Evolutionary conservation across 495 filamentous ascomycete species (phyloP), one percentile per base, ranked within the genome.

Genomic region (Aspergillus funiculosus): DNA sequence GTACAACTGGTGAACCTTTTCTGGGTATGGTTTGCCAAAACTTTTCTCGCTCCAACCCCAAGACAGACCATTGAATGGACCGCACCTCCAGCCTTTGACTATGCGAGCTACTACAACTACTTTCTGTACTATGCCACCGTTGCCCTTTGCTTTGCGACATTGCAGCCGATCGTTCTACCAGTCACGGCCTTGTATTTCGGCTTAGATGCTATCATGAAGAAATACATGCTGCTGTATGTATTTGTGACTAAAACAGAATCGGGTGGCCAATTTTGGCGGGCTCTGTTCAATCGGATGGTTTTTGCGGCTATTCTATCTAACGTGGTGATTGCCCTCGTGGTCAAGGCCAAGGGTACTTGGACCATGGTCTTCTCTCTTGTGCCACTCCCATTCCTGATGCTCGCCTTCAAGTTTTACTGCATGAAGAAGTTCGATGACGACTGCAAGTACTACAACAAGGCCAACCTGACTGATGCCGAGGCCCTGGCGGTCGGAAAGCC

Each of bases 171-270:
- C 24, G 85, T 89, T 4, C 75, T 99, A n/a, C 87, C 87, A 0
- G 82, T 95, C 26, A 87, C 86, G 0, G 90, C 90, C 1, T 56
- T 97, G 14, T 99, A 96, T 69, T 97, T 97, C 61, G 69, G 72
- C 13, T 66, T 97, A 34, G 92, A 99, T 60, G 80, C 82, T 13
- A 86, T 82, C 63, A 69, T 96, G 58, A 97, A 94, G 77, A 96
- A 97, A 62, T 99, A 99, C 62, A 68, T 95, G 21, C 67, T 98
- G 31, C 69, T 97, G 61, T 95, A 98, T 64, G 82, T 97, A 50
- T 95, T 95, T 46, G 75, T 95, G 45, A 99, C 92, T 18, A 98
- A 96, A 65, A 91, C 83, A 29, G 92, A 99, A 63, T 94, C 87
- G 4, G 90, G 89, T 17, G 92, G 94, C n/a, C 79, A 82, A 57